A percentile compares a stretch with the other conserved stretches of the same genome.
Conservation (phyloP, 2,329 filamentous ascomycete species). For the Myriangium duriaei region DNA sequence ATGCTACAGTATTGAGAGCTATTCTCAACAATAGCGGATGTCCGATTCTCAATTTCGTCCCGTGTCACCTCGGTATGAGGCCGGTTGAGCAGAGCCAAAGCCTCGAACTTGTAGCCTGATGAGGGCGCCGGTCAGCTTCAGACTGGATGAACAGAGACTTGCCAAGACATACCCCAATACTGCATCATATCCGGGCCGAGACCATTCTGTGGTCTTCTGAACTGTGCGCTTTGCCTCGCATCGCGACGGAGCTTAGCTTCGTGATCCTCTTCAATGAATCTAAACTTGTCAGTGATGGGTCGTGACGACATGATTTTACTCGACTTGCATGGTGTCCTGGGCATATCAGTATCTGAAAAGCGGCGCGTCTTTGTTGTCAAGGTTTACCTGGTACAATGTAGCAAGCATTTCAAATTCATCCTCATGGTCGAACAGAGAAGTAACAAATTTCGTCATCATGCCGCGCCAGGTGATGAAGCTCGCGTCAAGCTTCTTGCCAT, state of each 20-base stretch:
- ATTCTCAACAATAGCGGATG: slow-evolving; percentile 65
- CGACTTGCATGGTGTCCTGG: slow-evolving; percentile 45
- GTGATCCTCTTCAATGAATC: slow-evolving; percentile 89
- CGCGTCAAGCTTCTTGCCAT: slow-evolving; percentile 54
- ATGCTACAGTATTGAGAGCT: slow-evolving; percentile 92
- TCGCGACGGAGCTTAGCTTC: slow-evolving; percentile 54
- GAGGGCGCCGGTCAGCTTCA: background rate
- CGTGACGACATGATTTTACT: background rate
- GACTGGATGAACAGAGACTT: background rate
- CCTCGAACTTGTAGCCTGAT: slow-evolving; percentile 91
- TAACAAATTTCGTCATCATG: slow-evolving; percentile 99
- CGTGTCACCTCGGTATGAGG: slow-evolving; percentile 62
- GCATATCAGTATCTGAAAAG: slow-evolving; percentile 15
- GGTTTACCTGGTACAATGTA: slow-evolving; percentile 68
- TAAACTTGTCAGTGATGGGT: slow-evolving; percentile 24
- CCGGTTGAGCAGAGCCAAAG: slow-evolving; percentile 60
- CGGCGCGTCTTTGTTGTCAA: slow-evolving; percentile 4
- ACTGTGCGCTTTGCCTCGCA: slow-evolving; percentile 41
- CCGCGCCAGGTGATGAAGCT: slow-evolving; percentile 88
- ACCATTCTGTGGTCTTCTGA: slow-evolving; percentile 15
- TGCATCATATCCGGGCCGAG: slow-evolving; percentile 68
- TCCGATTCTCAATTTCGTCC: slow-evolving; percentile 66
- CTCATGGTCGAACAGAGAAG: slow-evolving; percentile 65
- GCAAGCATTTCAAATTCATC: slow-evolving; percentile 97
- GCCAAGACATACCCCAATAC: slow-evolving; percentile 60